phyloP scores from a whole-genome alignment of 169 alveolate species.

The Plasmodium adleri region DNA sequence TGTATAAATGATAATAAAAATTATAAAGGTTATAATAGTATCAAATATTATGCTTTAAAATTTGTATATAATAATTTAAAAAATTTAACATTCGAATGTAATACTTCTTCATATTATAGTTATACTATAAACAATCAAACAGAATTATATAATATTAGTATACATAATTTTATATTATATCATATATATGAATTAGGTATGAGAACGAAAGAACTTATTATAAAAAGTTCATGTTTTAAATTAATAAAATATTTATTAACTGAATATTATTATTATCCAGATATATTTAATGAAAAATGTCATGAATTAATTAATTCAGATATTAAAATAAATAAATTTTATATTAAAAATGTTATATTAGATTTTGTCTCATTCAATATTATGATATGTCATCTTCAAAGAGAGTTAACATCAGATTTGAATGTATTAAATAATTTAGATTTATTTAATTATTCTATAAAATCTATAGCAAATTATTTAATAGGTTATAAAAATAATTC shows the following conservation, averaged over 20 bases:
- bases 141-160: conserved; percentile 53
- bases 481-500: conserved; percentile 52
- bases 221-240: conserved; percentile 70
- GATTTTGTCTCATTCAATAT: conserved; percentile 74
- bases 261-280: conserved; percentile 71
- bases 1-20: conserved; percentile 11
- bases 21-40: conserved; percentile 35
- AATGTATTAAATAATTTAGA: conserved; percentile 52
- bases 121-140: conserved; percentile 38
- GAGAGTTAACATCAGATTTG: conserved; percentile 50
- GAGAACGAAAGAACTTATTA: conserved; percentile 38
- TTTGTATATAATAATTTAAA: conserved; percentile 48
- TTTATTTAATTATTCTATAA: conserved; percentile 58
- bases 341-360: conserved; percentile 60
- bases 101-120: conserved; percentile 18
- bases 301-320: conserved; percentile 73
- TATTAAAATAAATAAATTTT: conserved; percentile 39
- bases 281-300: conserved; percentile 55
- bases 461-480: conserved; percentile 71
- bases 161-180: conserved; percentile 70
- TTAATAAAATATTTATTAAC: conserved; percentile 56
- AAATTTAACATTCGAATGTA: conserved; percentile 28
- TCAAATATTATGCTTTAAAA: conserved; percentile 37
- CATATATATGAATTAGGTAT: conserved; percentile 68
- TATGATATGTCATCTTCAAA: conserved; percentile 64